Percentiles rank a stretch among this genome's conserved stretches.
These are phyloP conservation scores for Sistotremastrum niveocremeum DNA, from an alignment of 768 basidiomycete species.

Conservation along the genomic window DNA sequence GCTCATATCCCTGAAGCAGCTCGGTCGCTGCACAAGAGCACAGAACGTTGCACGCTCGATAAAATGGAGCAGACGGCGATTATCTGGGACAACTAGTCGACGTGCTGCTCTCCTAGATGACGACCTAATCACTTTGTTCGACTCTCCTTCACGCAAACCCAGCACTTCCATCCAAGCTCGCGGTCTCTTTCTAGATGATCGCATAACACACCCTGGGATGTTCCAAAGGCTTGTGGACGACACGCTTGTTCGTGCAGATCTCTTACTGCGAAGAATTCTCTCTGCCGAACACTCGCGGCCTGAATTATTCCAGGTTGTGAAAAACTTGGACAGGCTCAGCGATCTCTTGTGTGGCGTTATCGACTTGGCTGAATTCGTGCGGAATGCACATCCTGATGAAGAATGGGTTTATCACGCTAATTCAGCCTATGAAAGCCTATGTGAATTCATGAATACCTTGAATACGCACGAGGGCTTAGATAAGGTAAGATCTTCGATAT, in stretches of 20 bases:
- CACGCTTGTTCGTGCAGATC: conserved; percentile 66
- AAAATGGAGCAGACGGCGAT: too few relatives aligned
- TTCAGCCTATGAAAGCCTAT: conserved; percentile 78
- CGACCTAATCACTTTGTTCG: conserved; percentile 57
- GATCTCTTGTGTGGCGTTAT: conserved; percentile 94
- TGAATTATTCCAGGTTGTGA: conserved; percentile 78
- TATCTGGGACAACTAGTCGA: conserved; percentile 12
- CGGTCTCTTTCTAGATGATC: conserved; percentile 76
- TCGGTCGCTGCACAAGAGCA: too few relatives aligned
- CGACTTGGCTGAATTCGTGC: conserved; percentile 86
- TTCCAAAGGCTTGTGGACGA: conserved; percentile 64
- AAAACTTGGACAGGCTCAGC: conserved; percentile 92
- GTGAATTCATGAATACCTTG: conserved; percentile 94
- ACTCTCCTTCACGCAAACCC: conserved; percentile 36
- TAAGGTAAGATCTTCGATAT: conserved; percentile 41
- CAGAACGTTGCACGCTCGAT: too few relatives aligned
- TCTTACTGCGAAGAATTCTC: conserved; percentile 75
- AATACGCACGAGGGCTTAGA: conserved; percentile 90
- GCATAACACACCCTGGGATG: conserved; percentile 53
- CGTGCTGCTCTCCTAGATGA: conserved; percentile 55
- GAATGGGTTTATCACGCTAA: conserved; percentile 78
- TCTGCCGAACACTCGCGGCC: conserved; percentile 54
- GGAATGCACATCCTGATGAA: conserved; percentile 85
- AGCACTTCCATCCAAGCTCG: conserved; percentile 30
- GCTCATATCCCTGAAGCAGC: too few relatives aligned